phyloP scores from a whole-genome alignment of 192 early-diverging fungal species.

The Coemansia sp. region DNA sequence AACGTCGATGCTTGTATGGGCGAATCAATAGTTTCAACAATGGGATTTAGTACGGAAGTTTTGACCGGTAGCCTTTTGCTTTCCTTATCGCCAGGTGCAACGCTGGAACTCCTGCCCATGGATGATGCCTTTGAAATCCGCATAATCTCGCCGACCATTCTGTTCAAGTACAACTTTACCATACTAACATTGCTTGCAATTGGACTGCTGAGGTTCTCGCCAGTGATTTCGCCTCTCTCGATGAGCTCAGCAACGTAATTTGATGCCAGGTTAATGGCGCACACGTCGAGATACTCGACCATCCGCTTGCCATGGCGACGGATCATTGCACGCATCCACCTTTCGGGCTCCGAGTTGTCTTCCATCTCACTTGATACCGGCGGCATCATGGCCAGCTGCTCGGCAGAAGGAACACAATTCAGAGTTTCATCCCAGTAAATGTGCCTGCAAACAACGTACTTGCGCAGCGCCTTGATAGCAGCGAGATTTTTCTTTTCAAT shows the following conservation, averaged over 20 bases:
- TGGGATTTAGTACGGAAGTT: neutral
- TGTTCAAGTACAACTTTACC: conserved; percentile 2
- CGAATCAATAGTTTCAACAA: neutral
- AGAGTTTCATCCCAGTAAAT: conserved; percentile 22
- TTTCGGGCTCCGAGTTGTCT: conserved; percentile 43
- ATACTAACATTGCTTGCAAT: neutral
- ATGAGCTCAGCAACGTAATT: conserved; percentile 27
- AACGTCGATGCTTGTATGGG: neutral
- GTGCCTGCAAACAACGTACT: conserved; percentile 22
- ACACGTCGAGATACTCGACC: conserved; percentile 42
- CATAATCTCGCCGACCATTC: conserved; percentile 29
- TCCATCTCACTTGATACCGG: conserved; percentile 13
- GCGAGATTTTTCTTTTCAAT: conserved; percentile 48
- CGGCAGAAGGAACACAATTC: conserved; percentile 2
- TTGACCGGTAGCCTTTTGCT: neutral
- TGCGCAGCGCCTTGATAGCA: conserved; percentile 40
- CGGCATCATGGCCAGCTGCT: neutral
- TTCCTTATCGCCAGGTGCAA: neutral
- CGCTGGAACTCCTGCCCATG: neutral
- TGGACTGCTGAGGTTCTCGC: neutral
- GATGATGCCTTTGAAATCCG: neutral
- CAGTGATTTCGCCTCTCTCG: neutral
- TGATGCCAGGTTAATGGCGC: conserved; percentile 32
- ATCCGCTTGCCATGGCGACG: conserved; percentile 31
- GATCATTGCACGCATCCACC: conserved; percentile 51